Base-by-base conservation (phyloP, 768 basidiomycete species). In the Trametopsis cervina region DNA sequence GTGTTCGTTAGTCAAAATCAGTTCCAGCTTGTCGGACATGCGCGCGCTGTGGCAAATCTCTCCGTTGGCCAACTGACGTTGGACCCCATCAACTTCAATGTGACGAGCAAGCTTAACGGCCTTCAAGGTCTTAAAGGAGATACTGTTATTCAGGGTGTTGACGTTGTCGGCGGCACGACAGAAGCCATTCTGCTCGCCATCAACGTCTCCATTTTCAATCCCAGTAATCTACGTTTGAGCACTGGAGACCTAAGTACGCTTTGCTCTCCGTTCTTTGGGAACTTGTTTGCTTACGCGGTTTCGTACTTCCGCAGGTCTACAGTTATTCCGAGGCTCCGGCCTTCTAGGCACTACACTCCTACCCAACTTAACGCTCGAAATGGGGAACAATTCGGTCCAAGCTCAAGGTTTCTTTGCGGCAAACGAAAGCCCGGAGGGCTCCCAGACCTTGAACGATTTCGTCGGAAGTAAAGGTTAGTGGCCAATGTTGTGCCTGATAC, bases 31-130 rank as follows among this genome's bases (percentile, higher is more conserved):
- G 65, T 78, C 39, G 84, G 84, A 26, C 68, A 73, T 51, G 78
- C 83, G 45, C 68, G 69, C 17, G 77, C 85, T 3, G 63, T 83
- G 7, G 78, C 83, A 18, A 80, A 72, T 52, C 72, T 73, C 57
- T 77, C 74, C 58, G 69, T 85, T 45, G 85, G 85, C 33, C 69
- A 75, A 54, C 77, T 88, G 48, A 79, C 76, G n/a, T 70, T 88
- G 6, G 75, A 83, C 59, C 74, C 81, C 4, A 86, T 88, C 61
- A 77, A 76, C 48, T 82, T 88, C 60, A 78, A 85, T 53, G 84
- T 86, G 2, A 69, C 81, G 5, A 79, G 81, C 4, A 69, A 66
- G 13, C 63, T 88, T 41, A 64, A 69, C 18, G 85, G 85, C 25
- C 62, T 88, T 11, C 71, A 72, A 56, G 83, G 84, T 23, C 62